These are phyloP conservation scores for Rhododendron williamsianum DNA, from an alignment of 148 eudicot genomes.

Conservation along the genomic window DNA sequence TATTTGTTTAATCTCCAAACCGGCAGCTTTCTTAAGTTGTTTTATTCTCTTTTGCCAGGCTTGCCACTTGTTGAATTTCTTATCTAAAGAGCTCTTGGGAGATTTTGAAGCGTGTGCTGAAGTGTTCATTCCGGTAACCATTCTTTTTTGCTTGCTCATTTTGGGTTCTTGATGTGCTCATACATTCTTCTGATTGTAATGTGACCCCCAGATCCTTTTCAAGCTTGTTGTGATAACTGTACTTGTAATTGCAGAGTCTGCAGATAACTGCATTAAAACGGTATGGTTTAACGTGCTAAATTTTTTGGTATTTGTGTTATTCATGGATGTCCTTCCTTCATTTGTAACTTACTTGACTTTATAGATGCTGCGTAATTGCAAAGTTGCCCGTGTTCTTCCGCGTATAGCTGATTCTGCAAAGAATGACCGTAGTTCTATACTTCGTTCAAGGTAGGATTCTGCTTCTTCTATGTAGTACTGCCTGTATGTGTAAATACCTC, in stretches of 20 bases:
- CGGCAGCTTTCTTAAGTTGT: background rate
- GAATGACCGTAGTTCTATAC: slow-evolving; percentile 78
- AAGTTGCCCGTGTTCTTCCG: slow-evolving; percentile 85
- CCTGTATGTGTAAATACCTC: background rate
- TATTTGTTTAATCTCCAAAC: background rate
- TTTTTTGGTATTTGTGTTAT: background rate
- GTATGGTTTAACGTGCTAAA: slow-evolving; percentile 28
- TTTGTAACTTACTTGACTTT: slow-evolving; percentile 15
- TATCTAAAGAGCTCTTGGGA: slow-evolving; percentile 97
- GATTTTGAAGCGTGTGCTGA: slow-evolving; percentile 98
- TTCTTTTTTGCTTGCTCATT: slow-evolving; percentile 2
- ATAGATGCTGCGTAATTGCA: slow-evolving; percentile 98
- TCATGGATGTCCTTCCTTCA: slow-evolving; percentile 2
- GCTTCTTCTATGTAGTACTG: background rate
- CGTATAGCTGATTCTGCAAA: slow-evolving; percentile 90
- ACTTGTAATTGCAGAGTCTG: slow-evolving; percentile 96
- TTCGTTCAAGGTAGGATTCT: slow-evolving; percentile 76
- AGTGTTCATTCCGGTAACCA: slow-evolving; percentile 82
- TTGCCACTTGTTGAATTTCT: slow-evolving; percentile 73
- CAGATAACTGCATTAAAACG: slow-evolving; percentile 99
- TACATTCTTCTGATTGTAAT: slow-evolving; percentile 30
- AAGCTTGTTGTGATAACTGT: slow-evolving; percentile 99
- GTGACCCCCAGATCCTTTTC: slow-evolving; percentile 65
- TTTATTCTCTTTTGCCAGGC: slow-evolving; percentile 40
- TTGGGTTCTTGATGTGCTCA: slow-evolving; percentile 8